A percentile compares a stretch with the other conserved stretches of the same genome.
Evolutionary conservation across 345 rosid species (phyloP).

Genomic region (Aquilaria sinensis): DNA sequence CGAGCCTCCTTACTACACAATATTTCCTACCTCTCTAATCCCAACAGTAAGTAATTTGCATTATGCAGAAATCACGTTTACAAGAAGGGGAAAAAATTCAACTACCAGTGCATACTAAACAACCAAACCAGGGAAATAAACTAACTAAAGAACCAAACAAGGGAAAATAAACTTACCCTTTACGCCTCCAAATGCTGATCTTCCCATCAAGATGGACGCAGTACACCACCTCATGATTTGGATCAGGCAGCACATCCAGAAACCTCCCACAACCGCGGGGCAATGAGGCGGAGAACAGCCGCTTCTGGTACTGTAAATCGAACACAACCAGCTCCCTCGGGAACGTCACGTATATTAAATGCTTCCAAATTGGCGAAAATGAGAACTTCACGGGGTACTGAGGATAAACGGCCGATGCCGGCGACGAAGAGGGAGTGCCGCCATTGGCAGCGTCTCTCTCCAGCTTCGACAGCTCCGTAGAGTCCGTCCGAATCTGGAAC

Average conservation of each 20-base stretch:
- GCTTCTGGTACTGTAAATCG: slow-evolving; percentile 76
- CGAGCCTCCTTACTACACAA: too few species aligned
- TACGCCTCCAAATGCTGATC: slow-evolving; percentile 89
- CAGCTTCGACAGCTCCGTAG: slow-evolving; percentile 49
- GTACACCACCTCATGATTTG: slow-evolving; percentile 62
- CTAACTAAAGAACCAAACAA: too few species aligned
- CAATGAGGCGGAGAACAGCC: slow-evolving; percentile 51
- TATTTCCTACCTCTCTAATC: too few species aligned
- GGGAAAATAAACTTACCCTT: slow-evolving; percentile 47
- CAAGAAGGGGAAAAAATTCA: too few species aligned
- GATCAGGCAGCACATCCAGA: slow-evolving; percentile 87
- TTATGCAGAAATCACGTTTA: too few species aligned
- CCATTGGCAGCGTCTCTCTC: slow-evolving; percentile 53
- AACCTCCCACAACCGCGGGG: slow-evolving; percentile 88
- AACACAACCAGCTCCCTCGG: slow-evolving; percentile 88
- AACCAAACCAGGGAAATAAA: too few species aligned
- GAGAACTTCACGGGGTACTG: slow-evolving; percentile 58
- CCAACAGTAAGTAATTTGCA: too few species aligned
- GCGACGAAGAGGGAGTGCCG: slow-evolving; percentile 36
- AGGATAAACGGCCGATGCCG: slow-evolving; percentile 75
- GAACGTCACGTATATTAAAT: slow-evolving; percentile 67
- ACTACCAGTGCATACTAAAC: too few species aligned
- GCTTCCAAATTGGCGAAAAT: slow-evolving; percentile 80
- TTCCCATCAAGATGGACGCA: slow-evolving; percentile 90
- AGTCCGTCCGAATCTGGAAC: slow-evolving; percentile 57